phyloP scores from a whole-genome alignment of 495 filamentous ascomycete genomes.

The Neurospora sublineolata region DNA sequence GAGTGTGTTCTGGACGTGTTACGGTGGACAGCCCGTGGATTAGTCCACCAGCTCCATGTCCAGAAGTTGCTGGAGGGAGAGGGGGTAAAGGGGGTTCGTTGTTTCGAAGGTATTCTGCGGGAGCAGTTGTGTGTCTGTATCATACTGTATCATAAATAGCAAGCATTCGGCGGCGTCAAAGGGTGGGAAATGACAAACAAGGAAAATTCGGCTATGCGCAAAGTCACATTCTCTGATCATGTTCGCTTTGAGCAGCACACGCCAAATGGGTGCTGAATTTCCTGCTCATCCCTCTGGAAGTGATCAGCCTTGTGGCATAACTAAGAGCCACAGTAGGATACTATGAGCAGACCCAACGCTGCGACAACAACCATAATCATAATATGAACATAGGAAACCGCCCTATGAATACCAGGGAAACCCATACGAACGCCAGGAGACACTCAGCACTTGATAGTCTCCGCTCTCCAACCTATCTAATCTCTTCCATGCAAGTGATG shows the following conservation, averaged over 20 bases:
- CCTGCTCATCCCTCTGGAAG: not conserved
- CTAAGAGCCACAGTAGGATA: too few species aligned
- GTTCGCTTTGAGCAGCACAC: not conserved
- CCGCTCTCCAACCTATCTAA: constrained; percentile 7
- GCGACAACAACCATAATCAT: not conserved
- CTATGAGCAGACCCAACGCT: not conserved
- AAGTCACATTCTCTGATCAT: not conserved
- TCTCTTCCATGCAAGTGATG: not conserved
- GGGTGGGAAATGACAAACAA: not conserved
- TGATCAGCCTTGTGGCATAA: not conserved
- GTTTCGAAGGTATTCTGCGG: not conserved
- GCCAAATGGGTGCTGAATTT: not conserved
- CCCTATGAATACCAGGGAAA: not conserved
- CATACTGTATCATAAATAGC: not conserved
- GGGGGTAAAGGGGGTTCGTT: not conserved
- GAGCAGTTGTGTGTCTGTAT: not conserved
- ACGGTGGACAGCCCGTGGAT: not conserved
- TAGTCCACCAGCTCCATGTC: not conserved
- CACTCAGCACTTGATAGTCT: constrained; percentile 43
- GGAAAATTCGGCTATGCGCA: not conserved
- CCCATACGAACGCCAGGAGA: constrained; percentile 28
- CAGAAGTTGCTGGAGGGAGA: not conserved
- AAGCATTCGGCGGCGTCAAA: not conserved
- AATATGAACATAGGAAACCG: constrained; percentile 5
- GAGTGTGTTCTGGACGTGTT: not conserved